Conservation (phyloP, 495 filamentous ascomycete species). For the Penicillium paradoxum region DNA sequence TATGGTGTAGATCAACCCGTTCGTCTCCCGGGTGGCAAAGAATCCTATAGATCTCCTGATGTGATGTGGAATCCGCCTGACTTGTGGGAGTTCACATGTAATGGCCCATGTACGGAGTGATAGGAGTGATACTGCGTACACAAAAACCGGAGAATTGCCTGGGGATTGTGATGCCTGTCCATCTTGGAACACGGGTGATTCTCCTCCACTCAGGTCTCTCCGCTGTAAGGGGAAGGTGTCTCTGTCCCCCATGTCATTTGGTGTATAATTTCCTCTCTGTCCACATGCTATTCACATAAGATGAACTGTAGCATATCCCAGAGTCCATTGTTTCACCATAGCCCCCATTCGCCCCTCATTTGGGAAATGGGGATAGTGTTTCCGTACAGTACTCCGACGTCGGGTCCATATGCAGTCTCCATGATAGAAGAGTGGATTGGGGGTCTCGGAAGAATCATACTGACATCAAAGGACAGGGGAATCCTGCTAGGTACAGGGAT, state of each 20-base stretch:
- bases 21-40: neutral
- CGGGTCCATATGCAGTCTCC: no score
- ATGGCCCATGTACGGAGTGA: neutral
- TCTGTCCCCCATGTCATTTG: no score
- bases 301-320: neutral
- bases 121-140: neutral
- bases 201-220: neutral
- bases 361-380: no score
- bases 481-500: no score
- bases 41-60: neutral
- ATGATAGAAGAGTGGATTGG: no score
- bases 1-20: neutral
- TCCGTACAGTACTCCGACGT: no score
- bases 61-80: neutral
- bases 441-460: neutral
- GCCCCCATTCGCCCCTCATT: neutral
- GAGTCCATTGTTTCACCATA: neutral
- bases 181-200: neutral
- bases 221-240: slow-evolving; percentile 1
- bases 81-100: neutral
- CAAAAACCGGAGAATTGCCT: neutral
- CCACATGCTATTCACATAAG: neutral
- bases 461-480: neutral
- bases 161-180: neutral
- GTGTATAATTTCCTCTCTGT: no score